Conservation (phyloP, 768 basidiomycete species). For the Naganishia onofrii region DNA sequence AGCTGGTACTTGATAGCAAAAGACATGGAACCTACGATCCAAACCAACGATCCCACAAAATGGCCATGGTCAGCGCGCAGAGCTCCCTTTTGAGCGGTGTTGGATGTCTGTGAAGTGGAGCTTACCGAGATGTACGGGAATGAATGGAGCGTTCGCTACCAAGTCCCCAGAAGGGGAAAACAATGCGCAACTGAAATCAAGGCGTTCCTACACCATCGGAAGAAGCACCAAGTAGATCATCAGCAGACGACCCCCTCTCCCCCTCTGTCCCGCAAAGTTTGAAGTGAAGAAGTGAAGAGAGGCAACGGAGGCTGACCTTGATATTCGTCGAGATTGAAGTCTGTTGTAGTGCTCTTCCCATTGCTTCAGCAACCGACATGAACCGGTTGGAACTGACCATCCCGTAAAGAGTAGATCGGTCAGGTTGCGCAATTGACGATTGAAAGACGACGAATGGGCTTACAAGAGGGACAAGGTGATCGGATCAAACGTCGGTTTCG, state of each 20-base stretch:
- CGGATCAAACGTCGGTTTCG: slow-evolving; percentile 19
- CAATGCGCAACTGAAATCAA: slow-evolving; percentile 91
- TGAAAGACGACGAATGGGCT: neutral
- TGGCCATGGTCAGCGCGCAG: too few relatives aligned
- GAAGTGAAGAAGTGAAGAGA: too few relatives aligned
- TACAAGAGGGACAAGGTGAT: slow-evolving; percentile 30
- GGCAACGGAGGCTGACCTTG: slow-evolving; percentile 58
- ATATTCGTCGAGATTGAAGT: slow-evolving; percentile 92
- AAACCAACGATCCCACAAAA: too few relatives aligned
- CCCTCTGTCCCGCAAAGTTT: too few relatives aligned
- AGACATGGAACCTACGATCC: slow-evolving; percentile 41
- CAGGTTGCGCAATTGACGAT: neutral
- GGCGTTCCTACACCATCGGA: slow-evolving; percentile 60
- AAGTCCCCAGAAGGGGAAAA: slow-evolving; percentile 93
- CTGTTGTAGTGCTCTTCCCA: slow-evolving; percentile 85
- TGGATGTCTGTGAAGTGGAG: too few relatives aligned
- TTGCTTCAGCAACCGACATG: slow-evolving; percentile 95
- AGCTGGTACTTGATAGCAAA: slow-evolving; percentile 48
- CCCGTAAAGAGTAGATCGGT: slow-evolving; percentile 51
- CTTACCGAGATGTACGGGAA: slow-evolving; percentile 29
- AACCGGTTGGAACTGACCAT: slow-evolving; percentile 81
- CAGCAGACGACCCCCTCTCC: neutral
- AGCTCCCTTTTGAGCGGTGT: too few relatives aligned
- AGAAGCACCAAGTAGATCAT: neutral
- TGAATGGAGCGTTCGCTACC: slow-evolving; percentile 79